Conservation (phyloP, 2,329 filamentous ascomycete genomes). For the Xylaria multiplex region DNA sequence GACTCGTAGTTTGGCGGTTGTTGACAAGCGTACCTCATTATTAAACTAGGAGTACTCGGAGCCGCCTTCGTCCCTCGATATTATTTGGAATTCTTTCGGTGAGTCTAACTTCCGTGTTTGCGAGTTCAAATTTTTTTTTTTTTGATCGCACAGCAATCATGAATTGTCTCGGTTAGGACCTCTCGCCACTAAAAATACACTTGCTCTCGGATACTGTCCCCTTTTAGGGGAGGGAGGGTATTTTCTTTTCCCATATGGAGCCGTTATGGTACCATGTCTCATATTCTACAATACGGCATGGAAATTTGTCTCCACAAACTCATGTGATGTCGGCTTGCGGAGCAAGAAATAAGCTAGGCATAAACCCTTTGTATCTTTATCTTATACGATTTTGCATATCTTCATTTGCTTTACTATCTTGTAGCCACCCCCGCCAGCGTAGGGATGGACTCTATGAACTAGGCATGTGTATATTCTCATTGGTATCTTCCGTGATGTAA, state of each 20-base stretch:
- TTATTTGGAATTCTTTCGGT: background rate
- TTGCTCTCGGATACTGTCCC: background rate
- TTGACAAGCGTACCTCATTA: no score
- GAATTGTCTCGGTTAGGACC: no score
- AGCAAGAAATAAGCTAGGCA: no score
- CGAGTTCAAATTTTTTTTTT: no score
- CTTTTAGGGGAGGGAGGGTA: background rate
- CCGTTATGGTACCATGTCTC: conserved; percentile 4
- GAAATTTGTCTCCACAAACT: no score
- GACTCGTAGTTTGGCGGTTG: no score
- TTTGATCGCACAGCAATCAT: no score
- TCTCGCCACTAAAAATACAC: background rate
- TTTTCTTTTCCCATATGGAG: conserved; percentile 5
- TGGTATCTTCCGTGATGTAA: background rate
- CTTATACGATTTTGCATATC: no score
- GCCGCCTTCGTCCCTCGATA: background rate
- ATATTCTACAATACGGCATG: background rate
- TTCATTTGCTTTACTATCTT: background rate
- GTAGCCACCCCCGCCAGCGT: background rate
- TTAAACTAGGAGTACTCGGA: no score
- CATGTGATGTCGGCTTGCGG: no score
- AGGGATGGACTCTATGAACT: background rate
- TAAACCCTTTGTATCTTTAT: no score
- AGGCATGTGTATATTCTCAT: background rate
- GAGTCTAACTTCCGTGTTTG: no score